Evolutionary conservation across 1,284 basidiomycete species (phyloP).

Genomic region (Heterobasidion occidentale): DNA sequence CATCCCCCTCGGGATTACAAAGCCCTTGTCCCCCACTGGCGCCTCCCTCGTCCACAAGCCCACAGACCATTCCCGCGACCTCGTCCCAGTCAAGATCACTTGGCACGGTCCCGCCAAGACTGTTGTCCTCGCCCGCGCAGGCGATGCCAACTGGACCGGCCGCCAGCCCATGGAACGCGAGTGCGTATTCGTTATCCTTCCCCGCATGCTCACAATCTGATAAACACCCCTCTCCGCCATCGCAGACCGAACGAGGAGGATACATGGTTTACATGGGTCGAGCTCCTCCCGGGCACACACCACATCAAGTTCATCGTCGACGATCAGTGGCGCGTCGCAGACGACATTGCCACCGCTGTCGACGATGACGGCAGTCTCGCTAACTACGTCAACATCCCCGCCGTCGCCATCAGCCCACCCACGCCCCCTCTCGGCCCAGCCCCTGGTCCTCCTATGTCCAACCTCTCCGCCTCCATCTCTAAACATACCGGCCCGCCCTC

Average conservation of each 20-base stretch:
- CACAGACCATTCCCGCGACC: slow-evolving; percentile 28
- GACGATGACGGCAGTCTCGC: slow-evolving; percentile 94
- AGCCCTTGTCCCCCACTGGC: slow-evolving; percentile 24
- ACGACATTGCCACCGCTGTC: slow-evolving; percentile 84
- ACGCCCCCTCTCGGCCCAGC: slow-evolving; percentile 25
- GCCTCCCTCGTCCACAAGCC: slow-evolving; percentile 15
- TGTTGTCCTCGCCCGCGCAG: slow-evolving; percentile 59
- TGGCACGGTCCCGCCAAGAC: slow-evolving; percentile 57
- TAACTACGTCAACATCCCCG: slow-evolving; percentile 77
- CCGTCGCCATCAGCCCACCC: background rate
- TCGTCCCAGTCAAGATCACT: slow-evolving; percentile 45
- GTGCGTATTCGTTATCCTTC: slow-evolving; percentile 28
- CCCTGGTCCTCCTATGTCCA: slow-evolving; percentile 10
- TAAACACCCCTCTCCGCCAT: slow-evolving; percentile 15
- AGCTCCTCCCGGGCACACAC: slow-evolving; percentile 86
- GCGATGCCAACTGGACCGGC: slow-evolving; percentile 68
- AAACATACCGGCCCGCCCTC: background rate
- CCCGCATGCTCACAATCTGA: background rate
- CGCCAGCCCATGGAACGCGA: slow-evolving; percentile 53
- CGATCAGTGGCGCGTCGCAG: slow-evolving; percentile 73
- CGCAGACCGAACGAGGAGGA: slow-evolving; percentile 17
- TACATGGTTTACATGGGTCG: slow-evolving; percentile 38
- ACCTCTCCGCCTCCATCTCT: background rate
- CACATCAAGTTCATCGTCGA: slow-evolving; percentile 97
- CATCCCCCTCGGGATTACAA: slow-evolving; percentile 49